Percentiles rank a stretch among this genome's conserved stretches.
phyloP scores from a whole-genome alignment of 768 basidiomycete genomes.

The Tricholoma flavovirens region DNA sequence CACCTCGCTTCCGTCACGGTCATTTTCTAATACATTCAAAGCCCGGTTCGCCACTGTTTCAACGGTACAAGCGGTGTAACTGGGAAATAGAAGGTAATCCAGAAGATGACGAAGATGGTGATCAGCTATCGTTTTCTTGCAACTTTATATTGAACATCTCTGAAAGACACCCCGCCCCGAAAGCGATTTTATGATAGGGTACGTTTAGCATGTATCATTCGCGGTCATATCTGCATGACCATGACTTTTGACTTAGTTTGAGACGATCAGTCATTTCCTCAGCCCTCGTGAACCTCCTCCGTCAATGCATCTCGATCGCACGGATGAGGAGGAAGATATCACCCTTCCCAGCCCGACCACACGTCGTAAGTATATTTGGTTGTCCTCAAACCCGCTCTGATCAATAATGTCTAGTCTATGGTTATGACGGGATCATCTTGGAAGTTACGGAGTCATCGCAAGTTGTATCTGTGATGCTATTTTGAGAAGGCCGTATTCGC shows the following conservation, averaged over 20 bases:
- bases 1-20: background rate
- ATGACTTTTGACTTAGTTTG: conserved; percentile 41
- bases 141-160: conserved; percentile 5
- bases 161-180: conserved; percentile 63
- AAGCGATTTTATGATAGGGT: conserved; percentile 72
- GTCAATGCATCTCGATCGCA: conserved; percentile 76
- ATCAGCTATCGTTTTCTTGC: conserved; percentile 5
- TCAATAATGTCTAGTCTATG: conserved; percentile 44
- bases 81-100: conserved; percentile 82
- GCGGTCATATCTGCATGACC: background rate
- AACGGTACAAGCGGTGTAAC: conserved; percentile 85
- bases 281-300: conserved; percentile 69
- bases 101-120: conserved; percentile 82
- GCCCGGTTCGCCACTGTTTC: conserved; percentile 88
- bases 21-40: conserved; percentile 24
- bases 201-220: conserved; percentile 9
- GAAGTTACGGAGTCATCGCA: conserved; percentile 78
- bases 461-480: conserved; percentile 67
- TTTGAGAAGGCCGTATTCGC: conserved; percentile 30
- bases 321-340: conserved; percentile 67
- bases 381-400: background rate
- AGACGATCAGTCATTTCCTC: conserved; percentile 73
- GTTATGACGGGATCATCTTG: conserved; percentile 76
- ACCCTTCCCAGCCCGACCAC: conserved; percentile 64
- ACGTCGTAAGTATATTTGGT: conserved; percentile 41